These are phyloP conservation scores for Globisporangium carolinianum DNA, from an alignment of 352 stramenopile species.

Conservation along the genomic window DNA sequence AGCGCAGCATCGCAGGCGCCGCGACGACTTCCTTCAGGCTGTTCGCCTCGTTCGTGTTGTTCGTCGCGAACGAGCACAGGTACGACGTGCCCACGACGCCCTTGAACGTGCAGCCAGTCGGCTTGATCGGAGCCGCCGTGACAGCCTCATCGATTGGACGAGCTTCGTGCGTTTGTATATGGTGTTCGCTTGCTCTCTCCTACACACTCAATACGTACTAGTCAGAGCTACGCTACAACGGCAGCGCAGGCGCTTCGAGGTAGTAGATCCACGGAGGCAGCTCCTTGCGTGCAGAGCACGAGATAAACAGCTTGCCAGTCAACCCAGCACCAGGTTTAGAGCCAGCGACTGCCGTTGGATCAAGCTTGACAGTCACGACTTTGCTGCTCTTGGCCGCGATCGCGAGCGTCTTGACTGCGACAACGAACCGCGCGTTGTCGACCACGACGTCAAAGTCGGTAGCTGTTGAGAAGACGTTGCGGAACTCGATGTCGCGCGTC, in stretches of 20 bases:
- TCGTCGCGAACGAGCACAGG: too few species aligned
- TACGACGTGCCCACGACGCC: too few species aligned
- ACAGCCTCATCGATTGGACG: too few species aligned
- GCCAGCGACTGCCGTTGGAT: constrained; percentile 10
- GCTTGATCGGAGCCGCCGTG: too few species aligned
- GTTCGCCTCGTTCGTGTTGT: too few species aligned
- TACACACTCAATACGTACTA: too few species aligned
- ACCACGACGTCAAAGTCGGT: constrained; percentile 75
- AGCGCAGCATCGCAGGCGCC: too few species aligned
- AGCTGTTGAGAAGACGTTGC: constrained; percentile 82
- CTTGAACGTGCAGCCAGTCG: too few species aligned
- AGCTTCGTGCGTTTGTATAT: too few species aligned
- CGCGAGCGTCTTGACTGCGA: constrained; percentile 45
- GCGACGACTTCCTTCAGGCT: too few species aligned
- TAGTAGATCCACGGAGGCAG: constrained; percentile 88
- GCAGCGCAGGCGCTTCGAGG: constrained; percentile 32
- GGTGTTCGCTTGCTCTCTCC: too few species aligned
- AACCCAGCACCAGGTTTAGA: too few species aligned
- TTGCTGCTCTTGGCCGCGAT: constrained; percentile 68
- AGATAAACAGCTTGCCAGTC: constrained; percentile 76
- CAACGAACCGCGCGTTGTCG: constrained; percentile 68
- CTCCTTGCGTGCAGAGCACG: constrained; percentile 57
- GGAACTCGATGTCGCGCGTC: constrained; percentile 79
- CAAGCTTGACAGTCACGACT: constrained; percentile 51
- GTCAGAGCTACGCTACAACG: neutral